phyloP scores from a whole-genome alignment of 306 rosid genomes.

The Prosopis cineraria region DNA sequence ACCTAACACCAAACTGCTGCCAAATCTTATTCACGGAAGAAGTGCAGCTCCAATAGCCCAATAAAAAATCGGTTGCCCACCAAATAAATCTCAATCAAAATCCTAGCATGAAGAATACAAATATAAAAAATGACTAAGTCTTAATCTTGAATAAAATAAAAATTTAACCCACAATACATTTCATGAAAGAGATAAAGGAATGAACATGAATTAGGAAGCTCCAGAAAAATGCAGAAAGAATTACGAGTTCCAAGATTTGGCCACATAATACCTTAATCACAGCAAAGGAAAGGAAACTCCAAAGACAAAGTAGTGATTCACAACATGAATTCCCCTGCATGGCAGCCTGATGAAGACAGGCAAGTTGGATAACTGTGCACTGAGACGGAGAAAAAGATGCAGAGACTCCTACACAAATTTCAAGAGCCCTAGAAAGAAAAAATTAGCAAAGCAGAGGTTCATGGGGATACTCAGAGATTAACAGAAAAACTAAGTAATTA shows the following conservation, averaged over 20 bases:
- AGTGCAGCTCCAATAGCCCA: slow-evolving; percentile 22
- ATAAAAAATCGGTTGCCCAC: slow-evolving; percentile 37
- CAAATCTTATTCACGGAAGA: slow-evolving; percentile 23
- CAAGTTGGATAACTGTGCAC: slow-evolving; percentile 22
- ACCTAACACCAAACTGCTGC: slow-evolving; percentile 52
- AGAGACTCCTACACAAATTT: not conserved
- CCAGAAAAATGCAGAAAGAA: not conserved
- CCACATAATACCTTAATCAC: slow-evolving; percentile 54
- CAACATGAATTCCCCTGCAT: slow-evolving; percentile 8
- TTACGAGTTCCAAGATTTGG: slow-evolving; percentile 1
- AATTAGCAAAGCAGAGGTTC: not conserved
- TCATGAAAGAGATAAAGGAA: not conserved
- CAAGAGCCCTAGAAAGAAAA: slow-evolving; percentile 70
- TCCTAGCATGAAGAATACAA: slow-evolving; percentile 41
- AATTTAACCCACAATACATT: not conserved
- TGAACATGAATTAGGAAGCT: not conserved
- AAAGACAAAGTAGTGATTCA: slow-evolving; percentile 35
- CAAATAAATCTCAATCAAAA: slow-evolving; percentile 47
- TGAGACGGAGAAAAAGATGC: slow-evolving; percentile 12
- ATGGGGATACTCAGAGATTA: not conserved
- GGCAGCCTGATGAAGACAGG: not conserved
- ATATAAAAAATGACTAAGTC: slow-evolving; percentile 20
- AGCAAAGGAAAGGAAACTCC: not conserved
- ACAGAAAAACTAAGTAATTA: not conserved
- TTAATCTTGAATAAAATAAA: not conserved